A percentile compares a stretch with the other conserved stretches of the same genome.
These are phyloP conservation scores for Aspergillus taichungensis DNA, from an alignment of 495 filamentous ascomycete species.

Conservation along the genomic window DNA sequence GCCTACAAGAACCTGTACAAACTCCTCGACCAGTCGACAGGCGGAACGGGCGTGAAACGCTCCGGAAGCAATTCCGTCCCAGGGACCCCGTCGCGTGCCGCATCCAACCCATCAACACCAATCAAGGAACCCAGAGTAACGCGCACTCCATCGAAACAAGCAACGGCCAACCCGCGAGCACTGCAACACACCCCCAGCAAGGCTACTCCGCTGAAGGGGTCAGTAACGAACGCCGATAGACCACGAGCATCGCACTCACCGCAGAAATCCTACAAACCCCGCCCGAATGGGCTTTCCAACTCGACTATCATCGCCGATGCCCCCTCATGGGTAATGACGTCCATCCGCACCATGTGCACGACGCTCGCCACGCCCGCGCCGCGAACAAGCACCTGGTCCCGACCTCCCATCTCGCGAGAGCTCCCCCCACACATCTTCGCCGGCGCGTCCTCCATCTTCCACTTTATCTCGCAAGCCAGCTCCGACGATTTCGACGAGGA, in stretches of 20 bases:
- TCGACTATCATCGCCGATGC: constrained; percentile 37
- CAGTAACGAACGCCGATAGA: constrained; percentile 13
- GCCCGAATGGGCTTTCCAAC: constrained; percentile 12
- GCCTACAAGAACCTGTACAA: constrained; percentile 77
- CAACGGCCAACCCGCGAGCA: constrained; percentile 21
- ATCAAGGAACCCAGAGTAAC: constrained; percentile 19
- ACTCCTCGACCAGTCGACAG: constrained; percentile 61
- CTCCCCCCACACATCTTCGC: constrained; percentile 56
- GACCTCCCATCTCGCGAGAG: constrained; percentile 36
- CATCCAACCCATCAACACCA: constrained; percentile 25
- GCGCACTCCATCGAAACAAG: constrained; percentile 24
- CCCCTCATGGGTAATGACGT: constrained; percentile 58
- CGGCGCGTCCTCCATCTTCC: constrained; percentile 51
- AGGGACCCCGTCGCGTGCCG: constrained; percentile 21
- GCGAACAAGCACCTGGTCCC: constrained; percentile 35
- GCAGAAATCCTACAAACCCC: constrained; percentile 9
- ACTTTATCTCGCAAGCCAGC: constrained; percentile 24
- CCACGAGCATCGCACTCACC: constrained; percentile 18
- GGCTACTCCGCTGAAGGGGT: constrained; percentile 30
- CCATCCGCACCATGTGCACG: constrained; percentile 57
- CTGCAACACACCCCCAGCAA: constrained; percentile 37
- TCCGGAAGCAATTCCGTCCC: constrained; percentile 20
- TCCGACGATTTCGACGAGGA: constrained; percentile 32
- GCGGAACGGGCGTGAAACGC: constrained; percentile 23
- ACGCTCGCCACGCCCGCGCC: constrained; percentile 46